A percentile compares a stretch with the other conserved stretches of the same genome.
phyloP scores from a whole-genome alignment of 2,329 filamentous ascomycete genomes.

The Dothideomycetes sp. region DNA sequence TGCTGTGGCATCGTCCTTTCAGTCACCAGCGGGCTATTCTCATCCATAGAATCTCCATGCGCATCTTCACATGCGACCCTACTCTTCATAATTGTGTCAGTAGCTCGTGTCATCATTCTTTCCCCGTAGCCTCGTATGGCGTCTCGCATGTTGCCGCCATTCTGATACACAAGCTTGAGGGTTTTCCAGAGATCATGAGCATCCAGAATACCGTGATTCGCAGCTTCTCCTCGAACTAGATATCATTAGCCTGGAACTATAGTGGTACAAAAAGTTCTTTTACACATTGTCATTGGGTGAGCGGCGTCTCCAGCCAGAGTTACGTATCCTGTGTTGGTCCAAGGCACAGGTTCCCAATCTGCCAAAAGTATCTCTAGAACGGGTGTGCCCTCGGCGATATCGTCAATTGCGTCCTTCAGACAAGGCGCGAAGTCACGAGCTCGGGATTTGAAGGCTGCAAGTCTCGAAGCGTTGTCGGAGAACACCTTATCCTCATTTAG shows the following conservation, averaged over 20 bases:
- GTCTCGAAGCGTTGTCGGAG: conserved; percentile 1
- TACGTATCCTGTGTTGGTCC: not conserved
- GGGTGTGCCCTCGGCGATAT: not conserved
- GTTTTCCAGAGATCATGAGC: not conserved
- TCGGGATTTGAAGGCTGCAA: not conserved
- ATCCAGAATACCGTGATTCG: conserved; percentile 1
- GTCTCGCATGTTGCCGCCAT: not conserved
- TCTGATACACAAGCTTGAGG: not conserved
- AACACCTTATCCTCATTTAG: not conserved
- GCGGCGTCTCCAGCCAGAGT: conserved; percentile 1
- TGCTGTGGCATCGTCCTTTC: conserved; percentile 1
- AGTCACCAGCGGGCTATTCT: conserved; percentile 1
- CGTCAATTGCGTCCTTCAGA: not conserved
- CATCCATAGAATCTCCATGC: not conserved
- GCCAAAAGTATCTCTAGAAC: not conserved
- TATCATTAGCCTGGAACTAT: not conserved
- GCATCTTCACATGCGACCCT: conserved; percentile 1
- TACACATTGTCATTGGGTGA: conserved; percentile 3
- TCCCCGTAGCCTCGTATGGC: not conserved
- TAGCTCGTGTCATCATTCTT: not conserved
- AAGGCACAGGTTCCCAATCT: conserved; percentile 1
- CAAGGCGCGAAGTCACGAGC: conserved; percentile 1
- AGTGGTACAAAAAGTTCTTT: not conserved
- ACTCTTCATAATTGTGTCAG: not conserved
- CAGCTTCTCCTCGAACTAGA: conserved; percentile 2